These are phyloP conservation scores for Globisporangium okanoganense DNA, from an alignment of 352 stramenopile species.

Conservation along the genomic window DNA sequence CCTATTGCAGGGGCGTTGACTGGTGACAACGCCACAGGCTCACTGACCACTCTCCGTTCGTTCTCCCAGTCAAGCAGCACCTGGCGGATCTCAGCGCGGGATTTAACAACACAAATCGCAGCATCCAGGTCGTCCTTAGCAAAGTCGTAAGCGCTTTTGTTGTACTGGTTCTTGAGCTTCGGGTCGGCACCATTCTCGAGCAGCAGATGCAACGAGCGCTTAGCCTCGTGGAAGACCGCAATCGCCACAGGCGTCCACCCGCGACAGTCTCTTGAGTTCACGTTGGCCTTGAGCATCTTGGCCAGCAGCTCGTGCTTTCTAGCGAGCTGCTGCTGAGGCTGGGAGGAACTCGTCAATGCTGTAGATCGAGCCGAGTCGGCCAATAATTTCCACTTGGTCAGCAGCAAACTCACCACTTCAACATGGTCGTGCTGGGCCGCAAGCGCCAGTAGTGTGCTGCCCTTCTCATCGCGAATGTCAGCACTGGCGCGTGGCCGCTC, in stretches of 20 bases:
- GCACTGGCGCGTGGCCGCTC: slow-evolving; percentile 60
- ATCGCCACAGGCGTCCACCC: slow-evolving; percentile 86
- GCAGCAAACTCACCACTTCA: slow-evolving; percentile 50
- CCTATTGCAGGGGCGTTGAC: neutral
- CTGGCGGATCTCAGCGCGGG: slow-evolving; percentile 61
- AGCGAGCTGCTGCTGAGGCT: slow-evolving; percentile 22
- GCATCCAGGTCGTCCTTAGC: slow-evolving; percentile 88
- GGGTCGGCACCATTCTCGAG: slow-evolving; percentile 80
- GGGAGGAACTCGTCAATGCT: slow-evolving; percentile 17
- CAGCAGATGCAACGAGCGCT: slow-evolving; percentile 60
- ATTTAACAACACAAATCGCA: slow-evolving; percentile 79
- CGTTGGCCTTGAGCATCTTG: slow-evolving; percentile 58
- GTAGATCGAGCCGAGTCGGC: slow-evolving; percentile 22
- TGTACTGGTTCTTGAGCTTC: slow-evolving; percentile 87
- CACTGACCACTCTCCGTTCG: slow-evolving; percentile 24
- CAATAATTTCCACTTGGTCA: slow-evolving; percentile 58
- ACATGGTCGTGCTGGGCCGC: slow-evolving; percentile 67
- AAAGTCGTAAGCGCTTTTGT: slow-evolving; percentile 88
- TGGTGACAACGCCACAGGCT: neutral
- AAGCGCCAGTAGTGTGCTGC: slow-evolving; percentile 70
- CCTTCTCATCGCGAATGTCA: slow-evolving; percentile 78
- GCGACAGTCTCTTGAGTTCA: slow-evolving; percentile 73
- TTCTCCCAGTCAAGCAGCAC: slow-evolving; percentile 70
- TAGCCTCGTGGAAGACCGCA: slow-evolving; percentile 86
- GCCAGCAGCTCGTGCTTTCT: slow-evolving; percentile 32